Conservation (phyloP, 306 rosid species). For the Crotalaria pallida region DNA sequence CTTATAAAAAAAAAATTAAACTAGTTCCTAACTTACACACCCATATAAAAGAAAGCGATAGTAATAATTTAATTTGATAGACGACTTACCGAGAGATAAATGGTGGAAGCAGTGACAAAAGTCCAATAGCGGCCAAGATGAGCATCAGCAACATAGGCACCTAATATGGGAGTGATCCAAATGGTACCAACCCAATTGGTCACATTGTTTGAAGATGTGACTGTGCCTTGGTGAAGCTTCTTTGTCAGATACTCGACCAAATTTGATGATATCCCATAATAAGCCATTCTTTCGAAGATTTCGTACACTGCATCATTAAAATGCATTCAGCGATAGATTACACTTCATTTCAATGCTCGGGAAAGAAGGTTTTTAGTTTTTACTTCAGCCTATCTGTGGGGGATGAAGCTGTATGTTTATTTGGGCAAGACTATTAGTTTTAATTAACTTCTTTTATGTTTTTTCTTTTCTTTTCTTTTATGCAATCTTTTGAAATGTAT, state of each 20-base stretch:
- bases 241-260: slow-evolving; percentile 53
- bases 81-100: slow-evolving; percentile 57
- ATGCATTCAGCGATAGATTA: not conserved
- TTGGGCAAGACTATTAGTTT: no score
- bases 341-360: no score
- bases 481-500: no score
- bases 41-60: not conserved
- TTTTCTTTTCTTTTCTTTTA: no score
- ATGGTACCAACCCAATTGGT: slow-evolving; percentile 79
- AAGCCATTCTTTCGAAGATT: slow-evolving; percentile 85
- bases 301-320: slow-evolving; percentile 56
- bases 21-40: no score
- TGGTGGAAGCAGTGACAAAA: slow-evolving; percentile 41
- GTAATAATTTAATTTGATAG: not conserved
- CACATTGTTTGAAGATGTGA: slow-evolving; percentile 56
- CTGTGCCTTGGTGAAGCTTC: slow-evolving; percentile 73
- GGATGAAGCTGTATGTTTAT: no score
- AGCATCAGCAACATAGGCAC: slow-evolving; percentile 83
- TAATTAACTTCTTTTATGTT: no score
- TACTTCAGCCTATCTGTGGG: no score
- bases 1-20: no score
- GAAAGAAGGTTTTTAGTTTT: no score
- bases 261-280: slow-evolving; percentile 66
- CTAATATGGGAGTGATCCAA: slow-evolving; percentile 77
- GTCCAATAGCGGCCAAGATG: slow-evolving; percentile 84